These are phyloP conservation scores for Candida ponderosae DNA, from an alignment of 805 yeast genomes.

Conservation along the genomic window DNA sequence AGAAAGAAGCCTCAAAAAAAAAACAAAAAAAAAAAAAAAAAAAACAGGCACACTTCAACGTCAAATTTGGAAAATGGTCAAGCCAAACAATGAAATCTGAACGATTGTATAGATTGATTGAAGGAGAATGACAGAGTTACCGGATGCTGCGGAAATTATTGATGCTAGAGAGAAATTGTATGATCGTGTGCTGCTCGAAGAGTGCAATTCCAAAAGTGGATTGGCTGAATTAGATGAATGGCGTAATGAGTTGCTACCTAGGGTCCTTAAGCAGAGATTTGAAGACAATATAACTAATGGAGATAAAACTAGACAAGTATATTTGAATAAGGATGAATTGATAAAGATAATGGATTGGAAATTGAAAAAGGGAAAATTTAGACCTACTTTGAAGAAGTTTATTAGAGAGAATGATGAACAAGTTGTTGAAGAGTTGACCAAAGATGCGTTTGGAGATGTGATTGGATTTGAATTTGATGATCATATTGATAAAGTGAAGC, in stretches of 20 bases:
- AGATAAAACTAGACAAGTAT: too few relatives aligned
- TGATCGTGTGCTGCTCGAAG: conserved; percentile 2
- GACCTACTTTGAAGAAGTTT: conserved; percentile 16
- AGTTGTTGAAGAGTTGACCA: conserved; percentile 5
- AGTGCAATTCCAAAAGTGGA: conserved; percentile 2
- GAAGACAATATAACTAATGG: not conserved
- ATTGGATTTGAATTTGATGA: not conserved
- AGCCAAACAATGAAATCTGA: too few relatives aligned
- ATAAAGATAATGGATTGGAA: conserved; percentile 19
- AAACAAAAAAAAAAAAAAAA: too few relatives aligned
- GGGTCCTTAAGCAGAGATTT: conserved; percentile 4
- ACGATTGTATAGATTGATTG: too few relatives aligned
- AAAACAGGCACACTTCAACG: too few relatives aligned
- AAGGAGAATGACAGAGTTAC: too few relatives aligned
- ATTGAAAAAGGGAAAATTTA: conserved; percentile 18
- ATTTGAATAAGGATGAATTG: conserved; percentile 12
- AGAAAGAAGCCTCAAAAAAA: too few relatives aligned
- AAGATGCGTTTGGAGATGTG: conserved; percentile 7
- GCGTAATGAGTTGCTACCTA: conserved; percentile 7
- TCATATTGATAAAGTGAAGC: not conserved
- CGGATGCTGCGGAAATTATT: conserved; percentile 1
- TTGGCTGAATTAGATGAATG: conserved; percentile 14
- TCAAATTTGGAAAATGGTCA: too few relatives aligned
- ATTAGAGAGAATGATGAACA: conserved; percentile 13
- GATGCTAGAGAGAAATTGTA: conserved; percentile 4